phyloP scores from a whole-genome alignment of 148 eudicot species.

The Tetragonia tetragonoides region DNA sequence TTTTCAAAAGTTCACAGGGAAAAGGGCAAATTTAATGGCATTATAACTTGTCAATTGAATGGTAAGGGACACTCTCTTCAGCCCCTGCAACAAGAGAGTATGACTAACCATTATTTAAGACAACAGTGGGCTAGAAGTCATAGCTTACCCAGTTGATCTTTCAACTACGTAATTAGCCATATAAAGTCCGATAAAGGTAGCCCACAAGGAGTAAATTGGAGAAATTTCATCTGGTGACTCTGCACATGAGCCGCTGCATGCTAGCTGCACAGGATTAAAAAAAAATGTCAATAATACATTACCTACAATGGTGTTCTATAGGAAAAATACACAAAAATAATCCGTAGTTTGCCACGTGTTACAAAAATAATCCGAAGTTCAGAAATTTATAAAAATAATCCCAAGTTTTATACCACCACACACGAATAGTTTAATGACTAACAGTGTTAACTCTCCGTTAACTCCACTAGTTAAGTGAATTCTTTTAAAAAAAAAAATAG shows the following conservation, averaged over 20 bases:
- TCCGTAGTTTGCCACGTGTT: too few species aligned
- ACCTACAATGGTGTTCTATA: background rate
- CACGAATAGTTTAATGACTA: too few species aligned
- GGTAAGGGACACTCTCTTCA: background rate
- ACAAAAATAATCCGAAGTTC: too few species aligned
- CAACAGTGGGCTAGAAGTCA: background rate
- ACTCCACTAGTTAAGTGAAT: too few species aligned
- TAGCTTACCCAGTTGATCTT: slow-evolving; percentile 91
- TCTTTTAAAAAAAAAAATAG: too few species aligned
- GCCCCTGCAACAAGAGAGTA: background rate
- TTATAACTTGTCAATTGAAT: background rate
- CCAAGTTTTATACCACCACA: too few species aligned
- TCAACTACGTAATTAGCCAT: slow-evolving; percentile 95
- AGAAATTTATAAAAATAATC: too few species aligned
- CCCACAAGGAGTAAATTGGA: slow-evolving; percentile 99
- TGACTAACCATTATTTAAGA: slow-evolving; percentile 4
- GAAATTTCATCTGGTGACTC: slow-evolving; percentile 92
- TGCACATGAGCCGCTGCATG: slow-evolving; percentile 78
- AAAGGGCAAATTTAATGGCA: background rate
- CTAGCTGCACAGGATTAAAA: slow-evolving; percentile 49
- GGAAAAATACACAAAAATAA: too few species aligned
- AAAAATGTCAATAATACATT: slow-evolving; percentile 5
- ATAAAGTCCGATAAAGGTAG: slow-evolving; percentile 95
- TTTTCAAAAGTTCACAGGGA: background rate
- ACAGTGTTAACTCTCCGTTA: too few species aligned